Percentiles rank a stretch among this genome's conserved stretches.
These are phyloP conservation scores for Euphorbia peplus DNA, from an alignment of 345 rosid genomes.

Conservation along the genomic window DNA sequence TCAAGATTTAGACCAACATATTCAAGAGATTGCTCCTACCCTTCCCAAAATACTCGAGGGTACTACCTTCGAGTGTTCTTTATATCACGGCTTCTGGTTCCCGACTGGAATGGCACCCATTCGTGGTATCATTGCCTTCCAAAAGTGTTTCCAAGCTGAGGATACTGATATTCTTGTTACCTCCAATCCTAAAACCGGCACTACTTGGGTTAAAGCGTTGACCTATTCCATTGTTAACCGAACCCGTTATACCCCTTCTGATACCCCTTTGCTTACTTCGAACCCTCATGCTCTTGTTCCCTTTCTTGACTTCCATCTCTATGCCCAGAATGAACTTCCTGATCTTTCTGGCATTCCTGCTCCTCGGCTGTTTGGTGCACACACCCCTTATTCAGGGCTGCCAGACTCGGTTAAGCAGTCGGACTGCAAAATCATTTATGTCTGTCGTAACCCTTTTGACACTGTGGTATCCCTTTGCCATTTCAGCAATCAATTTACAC, in stretches of 20 bases:
- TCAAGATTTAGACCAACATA: no score
- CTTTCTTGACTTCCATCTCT: conserved; percentile 28
- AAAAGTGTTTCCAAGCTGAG: conserved; percentile 28
- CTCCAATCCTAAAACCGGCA: conserved; percentile 40
- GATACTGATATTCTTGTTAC: conserved; percentile 30
- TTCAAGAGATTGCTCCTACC: no score
- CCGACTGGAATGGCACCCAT: conserved; percentile 43
- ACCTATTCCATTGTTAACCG: conserved; percentile 29
- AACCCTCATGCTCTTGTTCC: conserved; percentile 43
- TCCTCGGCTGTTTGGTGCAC: conserved; percentile 17
- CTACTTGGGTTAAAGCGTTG: conserved; percentile 43
- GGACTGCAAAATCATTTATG: conserved; percentile 13
- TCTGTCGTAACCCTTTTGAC: conserved; percentile 28
- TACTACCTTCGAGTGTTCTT: no score
- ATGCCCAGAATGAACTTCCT: neutral
- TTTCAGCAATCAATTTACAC: no score
- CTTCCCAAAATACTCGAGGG: no score
- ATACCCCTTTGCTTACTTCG: conserved; percentile 23
- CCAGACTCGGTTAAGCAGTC: conserved; percentile 8
- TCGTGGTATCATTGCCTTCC: conserved; percentile 42
- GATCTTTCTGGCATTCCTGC: conserved; percentile 1
- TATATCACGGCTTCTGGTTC: conserved; percentile 65
- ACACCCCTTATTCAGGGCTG: conserved; percentile 2
- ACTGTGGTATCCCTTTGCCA: no score
- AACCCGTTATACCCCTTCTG: neutral